A percentile compares a stretch with the other conserved stretches of the same genome.
Conservation (phyloP, 2,329 filamentous ascomycete genomes). For the Aspergillus japonicus region DNA sequence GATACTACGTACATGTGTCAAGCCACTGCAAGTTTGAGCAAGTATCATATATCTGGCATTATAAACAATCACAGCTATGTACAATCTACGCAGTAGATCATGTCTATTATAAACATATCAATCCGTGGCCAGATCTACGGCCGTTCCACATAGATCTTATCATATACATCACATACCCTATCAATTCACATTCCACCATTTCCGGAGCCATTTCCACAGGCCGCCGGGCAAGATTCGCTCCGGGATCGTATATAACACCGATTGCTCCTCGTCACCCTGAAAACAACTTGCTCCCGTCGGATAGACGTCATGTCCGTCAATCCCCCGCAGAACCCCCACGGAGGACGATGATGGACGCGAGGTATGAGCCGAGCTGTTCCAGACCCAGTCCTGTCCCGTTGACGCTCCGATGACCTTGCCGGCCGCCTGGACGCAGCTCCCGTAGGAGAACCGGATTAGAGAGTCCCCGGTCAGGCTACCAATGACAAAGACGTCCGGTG, state of each 20-base stretch:
- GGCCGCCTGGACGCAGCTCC: slow-evolving; percentile 58
- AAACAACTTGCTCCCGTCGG: background rate
- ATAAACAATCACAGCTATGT: background rate
- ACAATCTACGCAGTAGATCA: background rate
- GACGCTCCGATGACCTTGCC: slow-evolving; percentile 47
- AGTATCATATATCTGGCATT: background rate
- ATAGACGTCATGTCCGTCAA: slow-evolving; percentile 37
- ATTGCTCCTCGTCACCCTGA: background rate
- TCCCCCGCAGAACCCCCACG: slow-evolving; percentile 38
- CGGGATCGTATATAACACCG: background rate
- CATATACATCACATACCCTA: slow-evolving; percentile 9
- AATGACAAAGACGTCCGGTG: slow-evolving; percentile 54
- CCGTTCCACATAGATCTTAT: background rate
- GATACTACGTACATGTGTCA: too few relatives aligned
- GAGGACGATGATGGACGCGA: slow-evolving; percentile 21
- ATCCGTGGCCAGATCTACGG: background rate
- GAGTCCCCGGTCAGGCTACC: slow-evolving; percentile 62
- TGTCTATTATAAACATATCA: background rate
- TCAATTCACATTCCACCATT: slow-evolving; percentile 11
- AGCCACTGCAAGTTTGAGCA: background rate
- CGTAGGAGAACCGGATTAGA: slow-evolving; percentile 59
- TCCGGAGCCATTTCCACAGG: slow-evolving; percentile 16
- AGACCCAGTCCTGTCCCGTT: slow-evolving; percentile 17
- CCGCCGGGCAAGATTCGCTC: slow-evolving; percentile 6
- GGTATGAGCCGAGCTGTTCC: background rate